Evolutionary conservation across 192 early-diverging fungal species (phyloP).

Genomic region (Lunasporangiospora selenospora): DNA sequence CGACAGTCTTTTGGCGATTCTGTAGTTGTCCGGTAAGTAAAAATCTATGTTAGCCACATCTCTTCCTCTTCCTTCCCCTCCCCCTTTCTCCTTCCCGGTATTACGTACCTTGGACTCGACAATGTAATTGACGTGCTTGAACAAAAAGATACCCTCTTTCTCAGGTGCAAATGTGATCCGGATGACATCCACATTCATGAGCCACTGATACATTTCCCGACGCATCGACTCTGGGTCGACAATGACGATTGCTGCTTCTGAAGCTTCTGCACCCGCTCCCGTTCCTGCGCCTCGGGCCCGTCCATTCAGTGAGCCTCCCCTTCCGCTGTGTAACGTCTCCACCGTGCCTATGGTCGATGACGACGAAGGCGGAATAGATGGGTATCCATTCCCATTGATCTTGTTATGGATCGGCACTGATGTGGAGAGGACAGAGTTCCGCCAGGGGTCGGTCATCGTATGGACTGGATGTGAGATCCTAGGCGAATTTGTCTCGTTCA

Average conservation of each 20-base stretch:
- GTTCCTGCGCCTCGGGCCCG: background rate
- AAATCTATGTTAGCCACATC: no score
- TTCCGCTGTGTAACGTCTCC: conserved; percentile 3
- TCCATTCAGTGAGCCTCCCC: no score
- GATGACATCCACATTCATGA: conserved; percentile 61
- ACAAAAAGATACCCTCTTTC: conserved; percentile 62
- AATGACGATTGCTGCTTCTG: background rate
- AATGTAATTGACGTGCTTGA: conserved; percentile 91
- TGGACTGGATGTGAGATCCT: conserved; percentile 31
- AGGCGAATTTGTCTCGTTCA: conserved; percentile 14
- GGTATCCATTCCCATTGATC: conserved; percentile 34
- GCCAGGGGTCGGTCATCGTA: conserved; percentile 64
- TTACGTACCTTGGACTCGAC: conserved; percentile 74
- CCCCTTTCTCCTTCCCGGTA: no score
- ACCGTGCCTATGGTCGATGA: conserved; percentile 22
- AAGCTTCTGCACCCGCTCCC: background rate
- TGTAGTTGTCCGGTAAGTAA: conserved; percentile 20
- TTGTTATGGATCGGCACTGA: no score
- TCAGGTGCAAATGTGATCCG: conserved; percentile 56
- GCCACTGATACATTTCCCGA: conserved; percentile 59
- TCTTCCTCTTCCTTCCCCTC: no score
- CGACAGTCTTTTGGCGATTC: conserved; percentile 60
- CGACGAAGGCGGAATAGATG: conserved; percentile 39
- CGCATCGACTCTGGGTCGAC: conserved; percentile 17
- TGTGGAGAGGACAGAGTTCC: conserved; percentile 27